Evolutionary conservation across 768 basidiomycete genomes (phyloP), one percentile per base, ranked within the genome.

Genomic region (Mycena floridula): DNA sequence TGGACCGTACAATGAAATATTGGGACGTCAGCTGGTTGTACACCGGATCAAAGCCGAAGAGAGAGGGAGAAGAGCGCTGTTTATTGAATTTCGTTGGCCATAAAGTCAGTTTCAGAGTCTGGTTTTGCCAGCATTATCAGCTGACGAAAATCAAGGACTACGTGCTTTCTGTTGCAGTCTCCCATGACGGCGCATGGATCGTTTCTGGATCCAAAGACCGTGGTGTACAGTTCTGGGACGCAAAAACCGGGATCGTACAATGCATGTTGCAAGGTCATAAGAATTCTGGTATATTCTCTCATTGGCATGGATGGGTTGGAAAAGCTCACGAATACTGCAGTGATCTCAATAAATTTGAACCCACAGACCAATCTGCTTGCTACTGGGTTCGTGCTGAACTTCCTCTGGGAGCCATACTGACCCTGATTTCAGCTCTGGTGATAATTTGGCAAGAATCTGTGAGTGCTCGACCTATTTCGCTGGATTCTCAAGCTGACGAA

Each of bases 161-260:
- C 32, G 59, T 61, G 13, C 51, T 61, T 4, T 61, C 58, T 2
- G 58, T 62, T 0, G 57, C 44, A 13, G 89, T 93, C 39, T 91
- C 89, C 37, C 86, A 91, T 50, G 94, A 97, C 62, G 90, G 89
- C 4, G 81, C 89, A 52, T 79, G 92, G 89, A 85, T 98, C 53
- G 94, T 96, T 9, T 93, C 90, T 9, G 95, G 96, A 2, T 76
- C 76, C 4, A 97, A 97, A 67, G 96, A 99, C 61, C 86, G 96
- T 11, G 87, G 91, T 1, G 93, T 99, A 44, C 90, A 94, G 61
- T 92, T 95, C 60, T 91, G 89, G 84, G 89, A 94, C 59, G 80
- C 89, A 42, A 73, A 77, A 50, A 75, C 74, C 11, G 75, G 73
- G 24, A 76, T 81, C 32, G 85, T 92, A 55, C 94, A 98, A 62